phyloP scores from a whole-genome alignment of 2,329 filamentous ascomycete species.

The Botrytis hyacinthi region DNA sequence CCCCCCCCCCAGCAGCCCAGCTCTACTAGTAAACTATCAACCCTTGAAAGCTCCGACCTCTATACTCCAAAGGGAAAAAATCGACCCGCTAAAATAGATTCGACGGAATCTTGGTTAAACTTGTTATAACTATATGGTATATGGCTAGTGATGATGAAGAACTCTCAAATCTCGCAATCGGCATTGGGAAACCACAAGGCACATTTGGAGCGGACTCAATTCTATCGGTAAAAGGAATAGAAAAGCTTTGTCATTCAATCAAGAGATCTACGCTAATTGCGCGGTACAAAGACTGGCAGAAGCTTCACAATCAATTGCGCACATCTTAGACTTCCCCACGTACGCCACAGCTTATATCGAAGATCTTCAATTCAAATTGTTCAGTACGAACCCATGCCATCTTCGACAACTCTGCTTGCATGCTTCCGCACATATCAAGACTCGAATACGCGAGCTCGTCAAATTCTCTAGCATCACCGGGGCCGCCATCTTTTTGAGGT shows the following conservation, averaged over 20 bases:
- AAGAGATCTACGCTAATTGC: slow-evolving; percentile 15
- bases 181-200: slow-evolving; percentile 35
- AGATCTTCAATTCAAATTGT: slow-evolving; percentile 12
- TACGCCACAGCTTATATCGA: slow-evolving; percentile 17
- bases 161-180: slow-evolving; percentile 30
- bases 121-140: slow-evolving; percentile 21
- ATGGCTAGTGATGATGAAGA: slow-evolving; percentile 36
- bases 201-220: slow-evolving; percentile 23
- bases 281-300: slow-evolving; percentile 20
- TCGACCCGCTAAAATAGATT: slow-evolving; percentile 19
- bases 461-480: slow-evolving; percentile 6
- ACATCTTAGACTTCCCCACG: slow-evolving; percentile 21
- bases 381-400: slow-evolving; percentile 19
- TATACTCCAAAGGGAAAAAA: slow-evolving; percentile 16
- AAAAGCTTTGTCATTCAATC: slow-evolving; percentile 16
- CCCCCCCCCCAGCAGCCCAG: not conserved
- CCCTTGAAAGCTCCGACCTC: slow-evolving; percentile 15
- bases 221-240: slow-evolving; percentile 11
- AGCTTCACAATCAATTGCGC: slow-evolving; percentile 20
- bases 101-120: slow-evolving; percentile 18
- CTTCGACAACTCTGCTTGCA: slow-evolving; percentile 17
- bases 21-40: slow-evolving; percentile 6
- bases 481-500: slow-evolving; percentile 8
- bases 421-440: slow-evolving; percentile 16
- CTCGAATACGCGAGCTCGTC: slow-evolving; percentile 15